phyloP scores from a whole-genome alignment of 768 basidiomycete genomes.

The Phanerochaete sordida region DNA sequence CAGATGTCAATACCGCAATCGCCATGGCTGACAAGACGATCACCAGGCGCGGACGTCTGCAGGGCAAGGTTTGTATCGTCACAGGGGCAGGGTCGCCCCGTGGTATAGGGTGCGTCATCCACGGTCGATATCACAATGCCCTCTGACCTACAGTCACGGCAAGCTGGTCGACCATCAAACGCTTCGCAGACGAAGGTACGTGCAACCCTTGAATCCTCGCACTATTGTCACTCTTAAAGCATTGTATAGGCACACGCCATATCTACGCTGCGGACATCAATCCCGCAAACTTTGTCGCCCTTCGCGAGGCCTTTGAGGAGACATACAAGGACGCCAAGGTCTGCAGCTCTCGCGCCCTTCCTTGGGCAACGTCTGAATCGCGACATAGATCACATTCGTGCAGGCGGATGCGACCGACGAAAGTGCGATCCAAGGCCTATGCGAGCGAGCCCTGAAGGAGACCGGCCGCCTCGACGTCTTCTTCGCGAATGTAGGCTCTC shows the following conservation, averaged over 20 bases:
- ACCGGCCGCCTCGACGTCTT: constrained; percentile 89
- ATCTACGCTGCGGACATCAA: background rate
- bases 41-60: constrained; percentile 10
- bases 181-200: constrained; percentile 83
- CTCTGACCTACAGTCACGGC: background rate
- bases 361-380: background rate
- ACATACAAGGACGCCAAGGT: constrained; percentile 81
- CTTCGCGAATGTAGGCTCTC: constrained; percentile 78
- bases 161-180: constrained; percentile 69
- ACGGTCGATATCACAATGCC: background rate
- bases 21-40: too few relatives aligned
- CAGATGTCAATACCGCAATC: too few relatives aligned
- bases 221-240: background rate
- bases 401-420: constrained; percentile 86
- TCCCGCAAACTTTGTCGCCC: background rate
- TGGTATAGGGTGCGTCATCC: constrained; percentile 74
- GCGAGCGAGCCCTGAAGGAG: constrained; percentile 70
- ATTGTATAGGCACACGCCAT: background rate
- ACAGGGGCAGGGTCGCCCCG: constrained; percentile 87
- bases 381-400: constrained; percentile 61
- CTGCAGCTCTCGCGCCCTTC: constrained; percentile 1
- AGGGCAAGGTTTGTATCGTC: constrained; percentile 79
- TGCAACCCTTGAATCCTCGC: too few relatives aligned
- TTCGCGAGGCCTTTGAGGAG: constrained; percentile 45
- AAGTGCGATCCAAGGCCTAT: constrained; percentile 58